phyloP scores from a whole-genome alignment of 495 filamentous ascomycete genomes.

The Neurospora sp. region DNA sequence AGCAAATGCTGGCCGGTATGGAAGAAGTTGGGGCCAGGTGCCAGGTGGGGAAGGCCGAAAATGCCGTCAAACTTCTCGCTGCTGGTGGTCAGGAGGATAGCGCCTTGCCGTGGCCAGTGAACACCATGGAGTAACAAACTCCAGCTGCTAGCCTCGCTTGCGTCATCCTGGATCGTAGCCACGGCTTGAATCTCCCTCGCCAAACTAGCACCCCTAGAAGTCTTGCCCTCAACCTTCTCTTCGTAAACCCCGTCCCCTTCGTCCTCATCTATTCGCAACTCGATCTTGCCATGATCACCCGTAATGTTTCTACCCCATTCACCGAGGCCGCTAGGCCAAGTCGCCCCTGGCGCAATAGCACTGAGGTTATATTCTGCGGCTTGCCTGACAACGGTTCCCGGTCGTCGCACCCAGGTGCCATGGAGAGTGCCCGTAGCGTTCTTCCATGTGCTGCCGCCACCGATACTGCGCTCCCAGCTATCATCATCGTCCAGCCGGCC shows the following conservation, averaged over 20 bases:
- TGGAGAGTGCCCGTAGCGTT: constrained; percentile 71
- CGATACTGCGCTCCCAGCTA: not conserved
- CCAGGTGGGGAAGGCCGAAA: constrained; percentile 78
- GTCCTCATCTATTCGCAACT: constrained; percentile 41
- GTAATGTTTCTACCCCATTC: constrained; percentile 62
- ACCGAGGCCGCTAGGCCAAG: constrained; percentile 28
- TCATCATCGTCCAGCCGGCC: constrained; percentile 17
- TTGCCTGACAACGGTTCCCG: constrained; percentile 23
- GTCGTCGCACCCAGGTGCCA: constrained; percentile 63
- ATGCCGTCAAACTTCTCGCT: constrained; percentile 88
- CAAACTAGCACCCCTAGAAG: constrained; percentile 8
- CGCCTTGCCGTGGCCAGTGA: constrained; percentile 68
- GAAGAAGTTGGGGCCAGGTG: constrained; percentile 56
- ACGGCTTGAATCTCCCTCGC: constrained; percentile 54
- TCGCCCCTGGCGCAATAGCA: constrained; percentile 31
- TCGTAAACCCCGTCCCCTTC: constrained; percentile 35
- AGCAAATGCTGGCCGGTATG: constrained; percentile 55
- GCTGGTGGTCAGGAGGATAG: constrained; percentile 72
- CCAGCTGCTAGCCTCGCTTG: constrained; percentile 57
- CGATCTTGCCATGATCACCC: constrained; percentile 45
- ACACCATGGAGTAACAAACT: constrained; percentile 69
- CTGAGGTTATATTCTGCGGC: constrained; percentile 38
- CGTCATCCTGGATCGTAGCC: constrained; percentile 60
- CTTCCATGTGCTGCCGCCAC: constrained; percentile 51
- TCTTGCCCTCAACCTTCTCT: constrained; percentile 8